A percentile compares a stretch with the other conserved stretches of the same genome.
These are phyloP conservation scores for Monascus ruber DNA, from an alignment of 2,329 filamentous ascomycete genomes.

Conservation along the genomic window DNA sequence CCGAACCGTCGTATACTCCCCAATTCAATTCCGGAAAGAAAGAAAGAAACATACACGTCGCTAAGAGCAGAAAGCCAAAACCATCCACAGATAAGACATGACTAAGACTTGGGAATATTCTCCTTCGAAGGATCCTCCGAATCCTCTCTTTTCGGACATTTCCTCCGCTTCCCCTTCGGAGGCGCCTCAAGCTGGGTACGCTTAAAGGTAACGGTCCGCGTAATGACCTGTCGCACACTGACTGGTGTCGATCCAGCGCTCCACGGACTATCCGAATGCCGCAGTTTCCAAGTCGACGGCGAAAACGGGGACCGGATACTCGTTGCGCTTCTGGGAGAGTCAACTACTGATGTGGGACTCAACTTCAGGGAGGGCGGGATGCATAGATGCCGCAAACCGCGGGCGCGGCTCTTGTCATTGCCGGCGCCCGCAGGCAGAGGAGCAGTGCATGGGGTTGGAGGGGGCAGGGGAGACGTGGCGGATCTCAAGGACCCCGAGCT, in stretches of 20 bases:
- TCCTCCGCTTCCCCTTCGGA: constrained; percentile 86
- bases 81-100: no score
- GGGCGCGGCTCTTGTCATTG: no score
- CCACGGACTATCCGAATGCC: constrained; percentile 50
- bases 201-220: constrained; percentile 87
- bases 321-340: constrained; percentile 58
- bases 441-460: constrained; percentile 49
- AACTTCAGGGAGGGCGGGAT: no score
- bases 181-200: constrained; percentile 65
- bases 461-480: constrained; percentile 33
- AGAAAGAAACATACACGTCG: no score
- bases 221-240: constrained; percentile 78
- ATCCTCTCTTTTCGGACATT: constrained; percentile 18
- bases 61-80: no score
- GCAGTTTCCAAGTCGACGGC: constrained; percentile 65
- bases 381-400: no score
- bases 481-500: no score
- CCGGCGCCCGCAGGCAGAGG: constrained; percentile 23
- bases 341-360: constrained; percentile 38
- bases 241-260: constrained; percentile 53
- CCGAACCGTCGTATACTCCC: no score
- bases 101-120: no score
- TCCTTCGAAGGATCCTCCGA: no score
- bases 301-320: constrained; percentile 63
- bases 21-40: no score